phyloP scores from a whole-genome alignment of 805 yeast species.

The Pichia deserticola region DNA sequence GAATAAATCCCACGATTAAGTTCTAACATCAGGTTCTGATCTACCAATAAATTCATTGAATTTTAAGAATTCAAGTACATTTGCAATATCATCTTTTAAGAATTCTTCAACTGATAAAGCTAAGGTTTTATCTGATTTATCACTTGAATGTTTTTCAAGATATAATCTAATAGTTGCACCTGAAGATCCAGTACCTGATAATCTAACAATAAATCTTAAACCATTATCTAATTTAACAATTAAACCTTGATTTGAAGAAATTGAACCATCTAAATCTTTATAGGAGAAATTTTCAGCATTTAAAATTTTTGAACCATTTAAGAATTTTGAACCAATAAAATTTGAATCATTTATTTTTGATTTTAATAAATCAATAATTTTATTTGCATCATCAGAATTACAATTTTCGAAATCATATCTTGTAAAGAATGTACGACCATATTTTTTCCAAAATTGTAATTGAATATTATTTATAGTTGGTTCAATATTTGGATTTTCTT shows the following conservation, averaged over 20 bases:
- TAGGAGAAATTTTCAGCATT: slow-evolving; percentile 87
- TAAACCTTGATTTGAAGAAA: slow-evolving; percentile 82
- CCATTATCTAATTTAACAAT: slow-evolving; percentile 77
- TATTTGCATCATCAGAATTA: slow-evolving; percentile 62
- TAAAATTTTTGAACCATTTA: slow-evolving; percentile 40
- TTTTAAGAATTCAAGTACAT: slow-evolving; percentile 60
- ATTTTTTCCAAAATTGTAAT: slow-evolving; percentile 77
- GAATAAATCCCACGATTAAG: slow-evolving; percentile 32
- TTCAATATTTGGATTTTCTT: slow-evolving; percentile 39
- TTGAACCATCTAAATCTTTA: slow-evolving; percentile 91
- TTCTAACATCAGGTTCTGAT: slow-evolving; percentile 82
- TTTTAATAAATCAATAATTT: slow-evolving; percentile 51
- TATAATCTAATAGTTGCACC: slow-evolving; percentile 96
- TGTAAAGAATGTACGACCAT: slow-evolving; percentile 96
- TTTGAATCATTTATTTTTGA: slow-evolving; percentile 28
- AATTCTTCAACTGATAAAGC: slow-evolving; percentile 54
- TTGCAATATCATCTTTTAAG: slow-evolving; percentile 52
- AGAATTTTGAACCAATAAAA: slow-evolving; percentile 46
- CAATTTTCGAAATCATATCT: slow-evolving; percentile 91
- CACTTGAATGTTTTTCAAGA: slow-evolving; percentile 73
- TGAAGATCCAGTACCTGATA: slow-evolving; percentile 95
- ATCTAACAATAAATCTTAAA: slow-evolving; percentile 76
- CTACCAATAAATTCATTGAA: slow-evolving; percentile 71
- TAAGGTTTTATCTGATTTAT: slow-evolving; percentile 39
- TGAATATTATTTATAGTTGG: slow-evolving; percentile 73